Evolutionary conservation across 73 alveolate species (phyloP).

Genomic region (Vitrella brassicaformis): DNA sequence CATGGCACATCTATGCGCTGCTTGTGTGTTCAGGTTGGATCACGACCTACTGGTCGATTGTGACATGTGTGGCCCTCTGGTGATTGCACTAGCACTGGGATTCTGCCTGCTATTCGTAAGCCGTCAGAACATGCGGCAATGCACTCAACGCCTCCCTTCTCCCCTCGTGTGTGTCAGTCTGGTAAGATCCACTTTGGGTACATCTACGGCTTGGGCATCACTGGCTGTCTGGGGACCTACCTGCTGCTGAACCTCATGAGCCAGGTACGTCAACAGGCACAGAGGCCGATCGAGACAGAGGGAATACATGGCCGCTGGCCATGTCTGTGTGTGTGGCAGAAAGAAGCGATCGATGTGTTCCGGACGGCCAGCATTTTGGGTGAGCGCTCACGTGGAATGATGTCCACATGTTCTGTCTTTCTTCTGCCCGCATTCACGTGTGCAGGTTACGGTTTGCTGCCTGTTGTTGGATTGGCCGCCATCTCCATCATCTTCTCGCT

Average conservation of each 20-base stretch:
- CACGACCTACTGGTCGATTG: slow-evolving; percentile 55
- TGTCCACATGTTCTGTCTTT: not conserved
- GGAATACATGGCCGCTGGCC: not conserved
- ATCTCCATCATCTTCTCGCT: slow-evolving; percentile 47
- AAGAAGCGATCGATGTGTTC: slow-evolving; percentile 54
- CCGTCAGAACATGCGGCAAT: too few relatives aligned
- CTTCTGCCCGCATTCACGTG: not conserved
- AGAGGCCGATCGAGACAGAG: not conserved
- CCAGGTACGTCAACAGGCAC: too few relatives aligned
- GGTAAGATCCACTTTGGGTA: slow-evolving; percentile 77
- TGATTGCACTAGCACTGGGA: slow-evolving; percentile 60
- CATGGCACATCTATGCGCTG: not conserved
- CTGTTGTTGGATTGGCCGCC: slow-evolving; percentile 57
- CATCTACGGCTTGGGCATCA: slow-evolving; percentile 68
- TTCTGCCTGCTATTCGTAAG: slow-evolving; percentile 35
- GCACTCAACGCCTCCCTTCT: not conserved
- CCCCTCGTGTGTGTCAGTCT: slow-evolving; percentile 37
- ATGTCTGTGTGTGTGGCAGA: slow-evolving; percentile 7
- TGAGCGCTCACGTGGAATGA: not conserved
- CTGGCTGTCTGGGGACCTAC: slow-evolving; percentile 66
- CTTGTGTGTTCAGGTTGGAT: slow-evolving; percentile 44
- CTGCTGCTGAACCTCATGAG: slow-evolving; percentile 56
- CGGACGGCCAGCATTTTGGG: slow-evolving; percentile 56
- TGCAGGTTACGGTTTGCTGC: slow-evolving; percentile 62
- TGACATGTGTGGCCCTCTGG: slow-evolving; percentile 81